phyloP scores from a whole-genome alignment of 2,329 filamentous ascomycete species.

The Cephalotrichum gorgonifer region DNA sequence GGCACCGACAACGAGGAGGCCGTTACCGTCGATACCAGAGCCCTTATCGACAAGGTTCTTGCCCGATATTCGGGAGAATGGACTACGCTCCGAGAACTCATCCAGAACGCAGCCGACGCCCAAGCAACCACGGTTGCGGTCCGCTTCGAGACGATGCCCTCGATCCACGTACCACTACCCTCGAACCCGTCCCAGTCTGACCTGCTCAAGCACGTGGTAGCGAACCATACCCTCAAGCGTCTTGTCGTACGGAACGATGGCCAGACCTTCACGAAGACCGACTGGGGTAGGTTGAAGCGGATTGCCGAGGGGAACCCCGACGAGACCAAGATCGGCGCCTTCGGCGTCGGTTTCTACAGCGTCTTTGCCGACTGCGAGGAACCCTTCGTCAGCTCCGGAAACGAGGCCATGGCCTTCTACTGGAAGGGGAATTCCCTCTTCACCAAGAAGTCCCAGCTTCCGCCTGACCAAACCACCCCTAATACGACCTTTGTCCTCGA shows the following conservation, averaged over 20 bases:
- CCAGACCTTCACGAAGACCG: slow-evolving; percentile 74
- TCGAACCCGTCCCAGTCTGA: slow-evolving; percentile 55
- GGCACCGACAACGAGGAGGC: slow-evolving; percentile 89
- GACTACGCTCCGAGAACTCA: slow-evolving; percentile 79
- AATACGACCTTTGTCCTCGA: slow-evolving; percentile 92
- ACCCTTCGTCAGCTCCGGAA: slow-evolving; percentile 88
- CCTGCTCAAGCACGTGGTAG: slow-evolving; percentile 70
- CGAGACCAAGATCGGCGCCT: slow-evolving; percentile 97
- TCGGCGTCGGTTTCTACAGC: slow-evolving; percentile 97
- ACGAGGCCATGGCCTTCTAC: slow-evolving; percentile 94
- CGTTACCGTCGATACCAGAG: slow-evolving; percentile 93
- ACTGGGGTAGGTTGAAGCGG: slow-evolving; percentile 87
- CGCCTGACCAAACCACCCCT: slow-evolving; percentile 51
- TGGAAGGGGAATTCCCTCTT: slow-evolving; percentile 99
- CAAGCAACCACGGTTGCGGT: slow-evolving; percentile 83
- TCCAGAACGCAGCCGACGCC: slow-evolving; percentile 97
- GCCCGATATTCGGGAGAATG: slow-evolving; percentile 95
- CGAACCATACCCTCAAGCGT: slow-evolving; percentile 76
- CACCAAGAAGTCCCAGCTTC: slow-evolving; percentile 72
- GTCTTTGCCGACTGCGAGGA: slow-evolving; percentile 98
- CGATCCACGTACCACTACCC: slow-evolving; percentile 63
- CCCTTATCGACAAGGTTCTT: slow-evolving; percentile 94
- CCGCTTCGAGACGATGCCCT: slow-evolving; percentile 85
- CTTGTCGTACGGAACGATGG: slow-evolving; percentile 93
- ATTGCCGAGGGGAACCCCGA: slow-evolving; percentile 99